Base-by-base conservation (phyloP, 116 monocot species). In the Posidonia oceanica region DNA sequence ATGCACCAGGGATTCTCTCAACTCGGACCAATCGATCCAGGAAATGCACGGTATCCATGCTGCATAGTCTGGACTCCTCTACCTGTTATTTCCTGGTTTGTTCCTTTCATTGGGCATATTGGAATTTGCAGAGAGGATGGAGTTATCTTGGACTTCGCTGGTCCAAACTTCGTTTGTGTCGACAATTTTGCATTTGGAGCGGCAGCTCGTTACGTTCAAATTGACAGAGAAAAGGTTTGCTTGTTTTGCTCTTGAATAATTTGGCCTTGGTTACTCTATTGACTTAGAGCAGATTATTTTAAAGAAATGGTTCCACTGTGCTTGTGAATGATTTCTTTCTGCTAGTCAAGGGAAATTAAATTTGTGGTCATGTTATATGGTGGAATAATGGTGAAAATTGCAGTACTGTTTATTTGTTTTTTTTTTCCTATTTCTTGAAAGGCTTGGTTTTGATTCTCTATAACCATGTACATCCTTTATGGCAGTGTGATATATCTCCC, bases 91-190 rank as follows among this genome's bases (percentile, higher is more conserved):
- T 83, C 91, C 18, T 97, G 97, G 91, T 62, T 97, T 39, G 73
- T 92, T 59, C 97, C 97, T 69, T 91, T 89, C 78, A 82, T 97
- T 39, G 92, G 97, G 12, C 97, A 97, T 74, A 63, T 91, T 16
- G 92, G 97, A 39, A 97, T 91, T 12, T 87, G 89, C 75, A 87
- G 92, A 79, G 97, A 97, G 67, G 97, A 97, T 82, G 97, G 97
- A 39, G 85, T 89, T 36, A 97, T 97, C 70, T 70, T 97, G 75
- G 92, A 97, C 69, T 97, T 97, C 69, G 87, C 92, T 4, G 92
- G 89, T 17, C 92, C 91, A 36, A 79, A 97, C 63, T 91, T 91
- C 76, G 87, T 97, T 6, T 87, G 85, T 29, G 92, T 89, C 20
- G 89, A 92, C 61, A 58, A 97, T 74, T 97, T 97, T 48, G 74